These are phyloP conservation scores for Lactarius quietus DNA, from an alignment of 768 basidiomycete species.

Conservation along the genomic window DNA sequence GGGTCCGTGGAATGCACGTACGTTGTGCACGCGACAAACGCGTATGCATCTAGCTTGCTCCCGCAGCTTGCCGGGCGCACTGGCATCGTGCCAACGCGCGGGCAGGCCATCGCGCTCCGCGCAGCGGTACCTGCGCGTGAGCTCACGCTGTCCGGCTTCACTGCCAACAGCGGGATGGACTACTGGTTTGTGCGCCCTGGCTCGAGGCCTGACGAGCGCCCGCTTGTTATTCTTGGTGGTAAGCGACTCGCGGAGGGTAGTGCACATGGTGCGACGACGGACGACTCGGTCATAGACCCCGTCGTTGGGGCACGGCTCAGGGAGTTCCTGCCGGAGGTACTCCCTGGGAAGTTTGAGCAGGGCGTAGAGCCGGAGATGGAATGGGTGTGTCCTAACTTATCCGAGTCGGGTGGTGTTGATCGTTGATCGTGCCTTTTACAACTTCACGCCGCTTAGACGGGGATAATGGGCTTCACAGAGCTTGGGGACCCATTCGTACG, in stretches of 20 bases:
- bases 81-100: constrained; percentile 68
- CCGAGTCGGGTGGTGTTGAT: not conserved
- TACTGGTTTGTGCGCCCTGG: constrained; percentile 80
- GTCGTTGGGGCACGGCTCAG: constrained; percentile 48
- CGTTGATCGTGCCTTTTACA: not conserved
- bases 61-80: constrained; percentile 54
- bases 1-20: constrained; percentile 57
- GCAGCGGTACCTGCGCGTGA: constrained; percentile 39
- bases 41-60: constrained; percentile 73
- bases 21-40: constrained; percentile 87
- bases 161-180: constrained; percentile 50
- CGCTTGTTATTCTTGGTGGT: constrained; percentile 73
- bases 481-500: constrained; percentile 64
- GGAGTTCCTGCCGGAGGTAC: constrained; percentile 56
- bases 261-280: constrained; percentile 48
- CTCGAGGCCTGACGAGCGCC: constrained; percentile 35
- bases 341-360: constrained; percentile 49
- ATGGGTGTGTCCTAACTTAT: constrained; percentile 65
- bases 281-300: constrained; percentile 55
- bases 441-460: constrained; percentile 48
- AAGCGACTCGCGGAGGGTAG: constrained; percentile 46
- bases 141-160: constrained; percentile 37
- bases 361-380: constrained; percentile 64
- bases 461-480: constrained; percentile 75
- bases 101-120: constrained; percentile 56